Conservation (phyloP, 257 asterid genomes). For the Echium plantagineum region DNA sequence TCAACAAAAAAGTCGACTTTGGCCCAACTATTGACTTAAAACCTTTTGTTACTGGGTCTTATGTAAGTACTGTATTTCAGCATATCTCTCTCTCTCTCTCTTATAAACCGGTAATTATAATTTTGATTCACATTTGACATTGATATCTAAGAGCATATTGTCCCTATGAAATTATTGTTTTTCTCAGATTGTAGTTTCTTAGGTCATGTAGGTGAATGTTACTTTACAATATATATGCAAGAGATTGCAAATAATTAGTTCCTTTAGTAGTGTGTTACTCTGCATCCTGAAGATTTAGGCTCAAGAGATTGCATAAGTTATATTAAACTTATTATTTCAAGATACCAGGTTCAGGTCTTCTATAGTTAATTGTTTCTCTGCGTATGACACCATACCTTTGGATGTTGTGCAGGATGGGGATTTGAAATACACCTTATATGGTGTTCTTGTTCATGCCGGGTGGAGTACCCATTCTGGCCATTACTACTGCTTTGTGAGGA, state of each 20-base stretch:
- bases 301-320: not conserved
- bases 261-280: not conserved
- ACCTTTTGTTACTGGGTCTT: slow-evolving; percentile 70
- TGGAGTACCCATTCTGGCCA: slow-evolving; percentile 98
- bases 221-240: not conserved
- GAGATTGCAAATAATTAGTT: not conserved
- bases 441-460: slow-evolving; percentile 96
- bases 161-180: not conserved
- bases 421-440: slow-evolving; percentile 80
- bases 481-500: slow-evolving; percentile 93
- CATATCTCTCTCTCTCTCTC: too few species aligned
- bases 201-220: not conserved
- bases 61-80: slow-evolving; percentile 40
- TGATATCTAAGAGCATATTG: not conserved
- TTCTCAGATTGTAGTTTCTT: not conserved
- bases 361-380: slow-evolving; percentile 4
- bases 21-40: slow-evolving; percentile 71
- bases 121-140: too few species aligned
- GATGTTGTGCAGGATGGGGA: slow-evolving; percentile 58
- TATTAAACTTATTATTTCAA: not conserved
- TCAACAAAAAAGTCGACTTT: slow-evolving; percentile 51
- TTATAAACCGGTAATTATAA: too few species aligned
- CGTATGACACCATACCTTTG: not conserved
- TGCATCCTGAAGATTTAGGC: not conserved
- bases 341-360: slow-evolving; percentile 2